Base-by-base conservation (phyloP, 75 land plant species). In the Sequoia sempervirens region DNA sequence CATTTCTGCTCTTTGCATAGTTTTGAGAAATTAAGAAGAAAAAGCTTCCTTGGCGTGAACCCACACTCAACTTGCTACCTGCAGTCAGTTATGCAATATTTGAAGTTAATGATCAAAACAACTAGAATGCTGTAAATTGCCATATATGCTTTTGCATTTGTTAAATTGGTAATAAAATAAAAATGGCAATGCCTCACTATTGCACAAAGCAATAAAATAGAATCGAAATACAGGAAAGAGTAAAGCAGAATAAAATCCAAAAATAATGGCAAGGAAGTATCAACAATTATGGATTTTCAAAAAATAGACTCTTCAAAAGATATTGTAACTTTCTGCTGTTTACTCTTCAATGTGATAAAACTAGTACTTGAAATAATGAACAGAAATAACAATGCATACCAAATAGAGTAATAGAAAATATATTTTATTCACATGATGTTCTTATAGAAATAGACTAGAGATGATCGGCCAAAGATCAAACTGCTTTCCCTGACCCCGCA, bases 31-130 rank as follows among this genome's bases (percentile, higher is more conserved):
- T 78, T 78, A 45, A 43, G 14, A 78, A n/a, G 30, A 78, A 78
- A 43, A 45, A 78, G 47, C 80, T 11, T 78, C 32, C 80, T 40
- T 30, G 80, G 11, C 45, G 80, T 43, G 80, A 78, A 43, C 46
- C 32, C 80, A 78, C 80, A 43, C 80, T 78, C 30, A 78, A 45
- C 80, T 78, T 78, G 80, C 80, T 78, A 78, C 80, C 80, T 78
- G 80, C 80, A 45, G 32, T 43, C 52, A 78, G 80, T 78, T 13
- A 23, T 47, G n/a, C 80, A 78, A 45, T 43, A 26, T 20, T 26
- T 43, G 52, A 11, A 78, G 12, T 23, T 28, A 78, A 12, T 26
- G 12, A 23, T 45, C 28, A 78, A 78, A 78, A 70, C 36, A 69
- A 69, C 11, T 32, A 32, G 1, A 70, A 11, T 78, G 46, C 50